A percentile compares a stretch with the other conserved stretches of the same genome.
Conservation (phyloP, 768 basidiomycete genomes). For the Amanita pallidorosea region DNA sequence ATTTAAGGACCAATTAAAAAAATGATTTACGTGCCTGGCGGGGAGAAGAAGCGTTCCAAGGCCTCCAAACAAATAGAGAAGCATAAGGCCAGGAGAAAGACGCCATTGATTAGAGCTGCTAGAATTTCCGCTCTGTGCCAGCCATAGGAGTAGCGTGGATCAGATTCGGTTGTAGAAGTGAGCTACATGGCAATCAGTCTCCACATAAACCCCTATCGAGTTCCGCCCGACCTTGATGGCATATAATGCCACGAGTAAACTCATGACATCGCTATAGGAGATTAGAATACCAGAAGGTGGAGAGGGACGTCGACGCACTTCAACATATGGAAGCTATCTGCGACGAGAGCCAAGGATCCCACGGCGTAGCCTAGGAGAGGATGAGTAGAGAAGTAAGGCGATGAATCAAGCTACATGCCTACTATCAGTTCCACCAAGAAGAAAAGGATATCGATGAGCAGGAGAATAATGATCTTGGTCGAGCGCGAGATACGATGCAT, state of each 20-base stretch:
- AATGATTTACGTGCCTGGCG: conserved; percentile 44
- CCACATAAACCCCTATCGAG: background rate
- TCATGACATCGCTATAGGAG: conserved; percentile 81
- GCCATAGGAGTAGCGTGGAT: conserved; percentile 90
- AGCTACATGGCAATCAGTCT: conserved; percentile 32
- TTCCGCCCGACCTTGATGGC: conserved; percentile 58
- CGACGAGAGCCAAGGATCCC: conserved; percentile 88
- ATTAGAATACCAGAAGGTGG: conserved; percentile 2
- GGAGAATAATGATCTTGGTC: conserved; percentile 61
- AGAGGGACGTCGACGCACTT: conserved; percentile 46
- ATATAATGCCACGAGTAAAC: conserved; percentile 61
- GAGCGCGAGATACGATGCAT: conserved; percentile 50
- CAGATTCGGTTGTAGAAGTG: conserved; percentile 42
- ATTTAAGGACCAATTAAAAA: conserved; percentile 1
- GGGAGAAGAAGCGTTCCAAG: conserved; percentile 78
- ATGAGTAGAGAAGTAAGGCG: conserved; percentile 8
- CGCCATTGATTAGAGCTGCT: conserved; percentile 91
- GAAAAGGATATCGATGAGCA: conserved; percentile 78
- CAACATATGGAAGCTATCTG: conserved; percentile 98
- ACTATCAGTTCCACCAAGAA: conserved; percentile 80
- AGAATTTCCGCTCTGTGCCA: conserved; percentile 98
- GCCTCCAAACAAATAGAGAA: conserved; percentile 94
- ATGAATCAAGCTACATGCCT: conserved; percentile 30
- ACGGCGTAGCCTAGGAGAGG: conserved; percentile 73
- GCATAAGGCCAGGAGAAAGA: conserved; percentile 93